Percentiles rank a stretch among this genome's conserved stretches.
These are phyloP conservation scores for Echinosophora koreensis DNA, from an alignment of 306 rosid species.

Conservation along the genomic window DNA sequence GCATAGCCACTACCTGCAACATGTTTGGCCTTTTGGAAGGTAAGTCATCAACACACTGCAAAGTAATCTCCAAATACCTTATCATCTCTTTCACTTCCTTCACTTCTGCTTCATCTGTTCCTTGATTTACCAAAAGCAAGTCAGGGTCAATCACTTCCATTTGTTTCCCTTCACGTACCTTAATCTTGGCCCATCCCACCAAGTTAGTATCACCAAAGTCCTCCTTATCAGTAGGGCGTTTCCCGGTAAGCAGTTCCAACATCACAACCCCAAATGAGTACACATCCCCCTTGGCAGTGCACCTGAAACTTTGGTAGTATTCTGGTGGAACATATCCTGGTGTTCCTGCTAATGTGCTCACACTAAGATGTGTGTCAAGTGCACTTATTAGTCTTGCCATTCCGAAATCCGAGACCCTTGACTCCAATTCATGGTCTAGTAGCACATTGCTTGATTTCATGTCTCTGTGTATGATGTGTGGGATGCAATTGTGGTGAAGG, in stretches of 20 bases:
- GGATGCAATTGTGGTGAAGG: slow-evolving; percentile 98
- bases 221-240: slow-evolving; percentile 92
- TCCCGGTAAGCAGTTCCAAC: slow-evolving; percentile 82
- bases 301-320: slow-evolving; percentile 94
- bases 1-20: slow-evolving; percentile 91
- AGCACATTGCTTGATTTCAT: slow-evolving; percentile 98
- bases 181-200: slow-evolving; percentile 96
- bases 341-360: slow-evolving; percentile 97
- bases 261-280: slow-evolving; percentile 94
- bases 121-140: slow-evolving; percentile 67
- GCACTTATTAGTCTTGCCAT: slow-evolving; percentile 99
- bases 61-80: slow-evolving; percentile 75
- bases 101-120: slow-evolving; percentile 80
- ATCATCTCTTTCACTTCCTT: slow-evolving; percentile 93
- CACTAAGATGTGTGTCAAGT: slow-evolving; percentile 94
- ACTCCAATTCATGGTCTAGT: slow-evolving; percentile 87
- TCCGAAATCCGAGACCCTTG: slow-evolving; percentile 94
- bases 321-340: slow-evolving; percentile 99
- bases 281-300: slow-evolving; percentile 96
- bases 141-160: slow-evolving; percentile 92
- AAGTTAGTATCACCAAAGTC: slow-evolving; percentile 95
- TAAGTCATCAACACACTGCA: slow-evolving; percentile 84
- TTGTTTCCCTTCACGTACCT: slow-evolving; percentile 86
- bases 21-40: slow-evolving; percentile 95
- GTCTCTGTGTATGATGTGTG: slow-evolving; percentile 96